phyloP scores from a whole-genome alignment of 495 filamentous ascomycete genomes.

The Bombardia bombarda region DNA sequence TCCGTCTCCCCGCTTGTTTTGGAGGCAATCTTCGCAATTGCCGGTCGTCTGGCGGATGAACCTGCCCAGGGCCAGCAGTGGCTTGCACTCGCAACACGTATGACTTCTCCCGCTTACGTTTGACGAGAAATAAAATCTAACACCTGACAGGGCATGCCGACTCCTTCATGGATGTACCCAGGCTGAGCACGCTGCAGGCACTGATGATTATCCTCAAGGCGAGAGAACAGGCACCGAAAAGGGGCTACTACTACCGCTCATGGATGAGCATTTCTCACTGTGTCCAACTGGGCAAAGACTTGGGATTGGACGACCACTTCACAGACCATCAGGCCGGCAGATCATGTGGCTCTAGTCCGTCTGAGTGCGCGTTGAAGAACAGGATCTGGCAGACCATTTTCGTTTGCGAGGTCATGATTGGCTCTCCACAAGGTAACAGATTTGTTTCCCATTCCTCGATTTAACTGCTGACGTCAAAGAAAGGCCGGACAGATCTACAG shows the following conservation, averaged over 20 bases:
- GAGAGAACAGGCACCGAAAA: conserved; percentile 79
- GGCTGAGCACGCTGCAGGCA: conserved; percentile 90
- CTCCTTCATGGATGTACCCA: conserved; percentile 90
- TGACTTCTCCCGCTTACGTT: conserved; percentile 21
- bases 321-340: conserved; percentile 64
- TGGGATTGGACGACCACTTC: conserved; percentile 84
- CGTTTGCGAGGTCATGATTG: conserved; percentile 85
- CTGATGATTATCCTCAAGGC: conserved; percentile 85
- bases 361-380: conserved; percentile 77
- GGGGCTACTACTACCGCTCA: conserved; percentile 94
- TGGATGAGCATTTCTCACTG: conserved; percentile 96
- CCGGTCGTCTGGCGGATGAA: conserved; percentile 74
- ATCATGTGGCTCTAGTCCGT: conserved; percentile 55
- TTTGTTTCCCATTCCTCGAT: too few relatives aligned
- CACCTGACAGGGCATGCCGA: conserved; percentile 71
- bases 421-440: conserved; percentile 86
- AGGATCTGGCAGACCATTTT: conserved; percentile 89
- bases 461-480: conserved; percentile 20
- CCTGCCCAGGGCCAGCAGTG: conserved; percentile 82
- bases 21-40: conserved; percentile 93
- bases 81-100: conserved; percentile 88
- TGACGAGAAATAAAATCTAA: neutral
- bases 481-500: conserved; percentile 76
- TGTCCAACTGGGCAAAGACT: conserved; percentile 86
- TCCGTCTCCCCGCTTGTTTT: conserved; percentile 87